These are phyloP conservation scores for Calonectria pseudoturangicola DNA, from an alignment of 2,329 filamentous ascomycete genomes.

Conservation along the genomic window DNA sequence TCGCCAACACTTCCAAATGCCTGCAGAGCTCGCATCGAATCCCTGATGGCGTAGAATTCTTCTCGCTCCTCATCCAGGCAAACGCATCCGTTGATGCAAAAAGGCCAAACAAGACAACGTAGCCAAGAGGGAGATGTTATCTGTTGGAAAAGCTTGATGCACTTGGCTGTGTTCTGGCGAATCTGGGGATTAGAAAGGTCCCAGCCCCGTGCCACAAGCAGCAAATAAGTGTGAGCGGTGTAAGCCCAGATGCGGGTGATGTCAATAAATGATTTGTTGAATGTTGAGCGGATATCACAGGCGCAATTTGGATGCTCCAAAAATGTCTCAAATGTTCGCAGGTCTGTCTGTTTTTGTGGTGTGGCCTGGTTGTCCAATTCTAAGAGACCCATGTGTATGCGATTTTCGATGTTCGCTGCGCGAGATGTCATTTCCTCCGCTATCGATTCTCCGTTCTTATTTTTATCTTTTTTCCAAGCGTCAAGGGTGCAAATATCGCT, in stretches of 20 bases:
- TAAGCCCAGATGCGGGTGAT: slow-evolving; percentile 26
- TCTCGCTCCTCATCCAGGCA: slow-evolving; percentile 9
- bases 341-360: not conserved
- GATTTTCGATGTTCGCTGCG: not conserved
- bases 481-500: slow-evolving; percentile 21
- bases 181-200: not conserved
- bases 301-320: not conserved
- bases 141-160: not conserved
- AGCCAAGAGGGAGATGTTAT: slow-evolving; percentile 28
- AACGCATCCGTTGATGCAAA: slow-evolving; percentile 33
- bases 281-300: not conserved
- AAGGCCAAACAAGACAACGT: slow-evolving; percentile 31
- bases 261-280: not conserved
- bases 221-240: slow-evolving; percentile 19
- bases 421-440: not conserved
- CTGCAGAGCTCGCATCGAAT: not conserved
- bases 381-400: not conserved
- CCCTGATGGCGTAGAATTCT: not conserved
- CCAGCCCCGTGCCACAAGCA: not conserved
- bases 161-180: not conserved
- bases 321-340: not conserved
- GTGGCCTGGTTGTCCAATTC: not conserved
- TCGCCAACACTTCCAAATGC: not conserved
- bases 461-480: not conserved
- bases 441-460: not conserved